phyloP scores from a whole-genome alignment of 1,139 yeast species.

The Ogataea hybrid region DNA sequence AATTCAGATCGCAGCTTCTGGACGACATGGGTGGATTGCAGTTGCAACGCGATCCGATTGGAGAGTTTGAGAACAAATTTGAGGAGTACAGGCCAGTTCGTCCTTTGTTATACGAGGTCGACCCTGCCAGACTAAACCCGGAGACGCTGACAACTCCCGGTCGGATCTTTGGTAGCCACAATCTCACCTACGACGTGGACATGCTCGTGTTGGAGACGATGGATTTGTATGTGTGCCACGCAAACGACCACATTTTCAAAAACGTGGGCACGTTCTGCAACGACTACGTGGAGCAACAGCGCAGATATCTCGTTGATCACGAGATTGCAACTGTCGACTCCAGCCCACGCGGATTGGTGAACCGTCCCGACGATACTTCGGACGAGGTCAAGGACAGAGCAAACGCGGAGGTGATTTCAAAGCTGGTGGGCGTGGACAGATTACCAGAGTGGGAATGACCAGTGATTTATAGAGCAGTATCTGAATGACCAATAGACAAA shows the following conservation, averaged over 20 bases:
- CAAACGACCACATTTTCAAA: not conserved
- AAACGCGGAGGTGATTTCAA: not conserved
- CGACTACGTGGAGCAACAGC: not conserved
- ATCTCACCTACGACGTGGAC: slow-evolving; percentile 7
- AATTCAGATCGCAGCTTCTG: slow-evolving; percentile 48
- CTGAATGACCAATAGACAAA: too few relatives aligned
- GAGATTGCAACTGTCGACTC: not conserved
- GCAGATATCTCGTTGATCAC: not conserved
- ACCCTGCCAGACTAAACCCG: slow-evolving; percentile 2
- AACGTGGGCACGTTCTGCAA: not conserved
- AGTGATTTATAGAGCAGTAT: too few relatives aligned
- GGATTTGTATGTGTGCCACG: slow-evolving; percentile 15
- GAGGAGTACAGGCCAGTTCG: not conserved
- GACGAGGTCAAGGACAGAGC: slow-evolving; percentile 4
- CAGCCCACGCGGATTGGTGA: slow-evolving; percentile 1
- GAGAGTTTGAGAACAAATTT: slow-evolving; percentile 31
- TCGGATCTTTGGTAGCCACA: slow-evolving; percentile 3
- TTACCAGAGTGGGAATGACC: not conserved
- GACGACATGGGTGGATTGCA: slow-evolving; percentile 1
- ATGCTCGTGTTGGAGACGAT: slow-evolving; percentile 19
- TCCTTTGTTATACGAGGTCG: slow-evolving; percentile 6
- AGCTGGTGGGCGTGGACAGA: not conserved
- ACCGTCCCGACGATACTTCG: slow-evolving; percentile 2
- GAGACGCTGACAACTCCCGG: not conserved
- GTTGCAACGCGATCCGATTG: slow-evolving; percentile 53